These are phyloP conservation scores for Acaromyces ingoldii DNA, from an alignment of 1,284 basidiomycete genomes.

Conservation along the genomic window DNA sequence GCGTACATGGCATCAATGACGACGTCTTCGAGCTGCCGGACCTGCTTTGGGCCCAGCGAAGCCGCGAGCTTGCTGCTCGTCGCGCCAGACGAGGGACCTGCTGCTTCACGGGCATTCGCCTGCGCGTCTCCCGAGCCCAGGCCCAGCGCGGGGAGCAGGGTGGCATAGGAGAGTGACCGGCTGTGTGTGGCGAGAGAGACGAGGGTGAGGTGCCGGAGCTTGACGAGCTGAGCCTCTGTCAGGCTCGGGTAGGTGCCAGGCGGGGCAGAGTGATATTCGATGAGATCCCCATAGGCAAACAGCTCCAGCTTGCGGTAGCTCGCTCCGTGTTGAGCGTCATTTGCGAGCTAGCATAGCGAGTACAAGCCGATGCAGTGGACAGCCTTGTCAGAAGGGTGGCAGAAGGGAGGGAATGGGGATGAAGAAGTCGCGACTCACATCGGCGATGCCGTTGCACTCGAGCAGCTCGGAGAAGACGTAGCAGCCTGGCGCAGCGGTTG, in stretches of 20 bases:
- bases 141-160: slow-evolving; percentile 17
- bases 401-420: background rate
- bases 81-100: background rate
- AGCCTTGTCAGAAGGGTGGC: too few relatives aligned
- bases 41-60: background rate
- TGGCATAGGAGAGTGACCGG: slow-evolving; percentile 19
- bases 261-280: slow-evolving; percentile 59
- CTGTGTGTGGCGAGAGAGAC: slow-evolving; percentile 57
- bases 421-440: slow-evolving; percentile 56
- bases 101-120: slow-evolving; percentile 56
- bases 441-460: slow-evolving; percentile 72
- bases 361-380: background rate
- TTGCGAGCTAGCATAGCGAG: background rate
- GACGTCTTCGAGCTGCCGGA: slow-evolving; percentile 75
- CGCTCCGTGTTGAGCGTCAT: background rate
- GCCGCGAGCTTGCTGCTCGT: background rate
- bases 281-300: slow-evolving; percentile 81
- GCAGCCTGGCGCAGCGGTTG: slow-evolving; percentile 77
- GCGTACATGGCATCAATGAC: slow-evolving; percentile 93
- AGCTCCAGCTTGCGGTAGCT: slow-evolving; percentile 60
- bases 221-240: slow-evolving; percentile 67
- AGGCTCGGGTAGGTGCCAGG: slow-evolving; percentile 48
- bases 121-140: slow-evolving; percentile 60
- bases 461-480: slow-evolving; percentile 86
- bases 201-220: slow-evolving; percentile 86